Conservation (phyloP, 164 flowering plant genomes). For the Vitis rotundifolia region DNA sequence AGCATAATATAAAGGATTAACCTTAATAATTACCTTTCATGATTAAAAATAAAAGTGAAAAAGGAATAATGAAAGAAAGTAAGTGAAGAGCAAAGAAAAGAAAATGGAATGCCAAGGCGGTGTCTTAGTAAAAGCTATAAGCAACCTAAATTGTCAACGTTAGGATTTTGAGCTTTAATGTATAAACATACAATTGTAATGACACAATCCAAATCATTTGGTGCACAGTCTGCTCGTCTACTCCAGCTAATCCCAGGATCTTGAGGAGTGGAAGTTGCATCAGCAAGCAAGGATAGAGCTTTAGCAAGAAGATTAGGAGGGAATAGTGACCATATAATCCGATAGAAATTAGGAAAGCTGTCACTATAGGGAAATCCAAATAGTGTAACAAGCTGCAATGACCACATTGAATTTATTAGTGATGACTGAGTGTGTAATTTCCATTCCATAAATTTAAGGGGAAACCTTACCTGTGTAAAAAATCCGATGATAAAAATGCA, state of each 20-base stretch:
- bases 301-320: slow-evolving; percentile 87
- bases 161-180: slow-evolving; percentile 1
- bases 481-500: slow-evolving; percentile 79
- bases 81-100: not conserved
- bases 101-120: not conserved
- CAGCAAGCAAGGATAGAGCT: slow-evolving; percentile 58
- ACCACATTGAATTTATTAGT: slow-evolving; percentile 1
- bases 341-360: slow-evolving; percentile 21
- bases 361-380: slow-evolving; percentile 76
- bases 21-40: not conserved
- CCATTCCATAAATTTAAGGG: not conserved
- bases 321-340: slow-evolving; percentile 73
- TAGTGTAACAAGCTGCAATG: slow-evolving; percentile 70
- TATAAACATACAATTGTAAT: slow-evolving; percentile 66
- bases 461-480: slow-evolving; percentile 67
- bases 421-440: not conserved
- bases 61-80: not conserved
- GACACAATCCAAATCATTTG: slow-evolving; percentile 54
- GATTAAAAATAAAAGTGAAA: not conserved
- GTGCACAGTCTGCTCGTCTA: slow-evolving; percentile 56
- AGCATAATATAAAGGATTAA: not conserved
- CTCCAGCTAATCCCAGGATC: slow-evolving; percentile 88
- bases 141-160: not conserved
- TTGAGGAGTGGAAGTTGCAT: slow-evolving; percentile 64
- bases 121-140: not conserved